Evolutionary conservation across 2,329 filamentous ascomycete genomes (phyloP), one percentile per base, ranked within the genome.

Genomic region (Alternaria conjuncta): DNA sequence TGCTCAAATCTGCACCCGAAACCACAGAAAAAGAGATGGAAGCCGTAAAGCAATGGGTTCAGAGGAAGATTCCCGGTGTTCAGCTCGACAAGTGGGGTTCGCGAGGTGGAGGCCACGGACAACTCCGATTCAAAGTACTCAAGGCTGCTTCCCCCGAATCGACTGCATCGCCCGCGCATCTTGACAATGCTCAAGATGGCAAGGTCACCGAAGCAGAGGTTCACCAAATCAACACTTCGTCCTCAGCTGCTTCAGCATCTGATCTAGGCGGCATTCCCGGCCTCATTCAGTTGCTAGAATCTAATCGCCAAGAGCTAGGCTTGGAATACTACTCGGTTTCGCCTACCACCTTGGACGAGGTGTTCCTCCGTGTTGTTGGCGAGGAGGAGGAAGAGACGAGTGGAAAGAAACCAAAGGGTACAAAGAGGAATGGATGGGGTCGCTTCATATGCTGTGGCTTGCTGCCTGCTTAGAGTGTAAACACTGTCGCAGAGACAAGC

Each of bases 281-380:
- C 6, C 81, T 96, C 6, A 92, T 96, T 64, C 87, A 90, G 13
- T 74, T 90, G 44, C 83, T 97, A 1, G 94, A 97, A 79, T 87
- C 89, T 69, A 85, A 90, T 65, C 92, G 90, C 72, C 82, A 88
- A 20, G 79, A 81, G 5, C 79, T 97, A 26, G 92, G 92, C 0
- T 86, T 97, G 51, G 90, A 93, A 76, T 93, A 96, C 79, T 97
- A 95, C 80, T 93, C 91, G 54, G 93, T 97, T 68, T 92, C 88
- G 61, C 92, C 93, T 23, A 96, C 93, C 18, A 96, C 93, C 15
- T 82, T 97, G 45, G 94, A 97, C 76, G 92, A 97, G 79, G 94
- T 97, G 0, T 97, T 97, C 80, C 80, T 97, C 77, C 87, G 86
- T 25, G 96, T 97, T 75, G 93, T 97, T 0, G 90, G 90, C 2